Percentiles rank a stretch among this genome's conserved stretches.
Conservation (phyloP, 1,284 basidiomycete species). For the Cystobasidiaceae sp. region DNA sequence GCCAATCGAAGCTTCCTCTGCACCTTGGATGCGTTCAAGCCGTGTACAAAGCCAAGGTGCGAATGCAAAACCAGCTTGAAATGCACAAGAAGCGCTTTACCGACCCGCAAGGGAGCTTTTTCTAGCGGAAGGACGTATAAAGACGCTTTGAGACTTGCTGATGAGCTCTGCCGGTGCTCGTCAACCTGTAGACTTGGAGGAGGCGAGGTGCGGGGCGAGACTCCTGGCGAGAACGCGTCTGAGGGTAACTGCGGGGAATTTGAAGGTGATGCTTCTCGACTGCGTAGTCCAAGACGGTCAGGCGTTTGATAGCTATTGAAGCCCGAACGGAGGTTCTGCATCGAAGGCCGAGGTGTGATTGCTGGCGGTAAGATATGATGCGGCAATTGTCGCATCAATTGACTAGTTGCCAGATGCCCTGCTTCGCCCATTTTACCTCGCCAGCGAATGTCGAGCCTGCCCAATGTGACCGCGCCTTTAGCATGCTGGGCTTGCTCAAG, state of each 20-base stretch:
- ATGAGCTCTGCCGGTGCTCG: not conserved
- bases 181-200: not conserved
- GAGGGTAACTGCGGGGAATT: not conserved
- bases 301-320: constrained; percentile 11
- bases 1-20: not conserved
- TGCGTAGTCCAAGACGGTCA: not conserved
- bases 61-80: too few species aligned
- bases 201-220: not conserved
- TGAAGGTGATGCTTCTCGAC: constrained; percentile 3
- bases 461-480: constrained; percentile 31
- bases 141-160: not conserved
- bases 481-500: constrained; percentile 5
- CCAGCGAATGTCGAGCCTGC: constrained; percentile 44
- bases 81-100: too few species aligned
- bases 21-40: not conserved
- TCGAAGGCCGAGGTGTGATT: not conserved
- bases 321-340: not conserved
- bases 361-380: not conserved
- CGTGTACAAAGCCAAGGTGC: not conserved
- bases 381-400: constrained; percentile 33
- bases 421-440: constrained; percentile 41
- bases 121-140: not conserved
- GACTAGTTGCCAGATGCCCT: constrained; percentile 36
- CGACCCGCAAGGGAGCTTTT: not conserved
- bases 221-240: not conserved